Base-by-base conservation (phyloP, 2,329 filamentous ascomycete genomes). In the Lizonia empirigonia region DNA sequence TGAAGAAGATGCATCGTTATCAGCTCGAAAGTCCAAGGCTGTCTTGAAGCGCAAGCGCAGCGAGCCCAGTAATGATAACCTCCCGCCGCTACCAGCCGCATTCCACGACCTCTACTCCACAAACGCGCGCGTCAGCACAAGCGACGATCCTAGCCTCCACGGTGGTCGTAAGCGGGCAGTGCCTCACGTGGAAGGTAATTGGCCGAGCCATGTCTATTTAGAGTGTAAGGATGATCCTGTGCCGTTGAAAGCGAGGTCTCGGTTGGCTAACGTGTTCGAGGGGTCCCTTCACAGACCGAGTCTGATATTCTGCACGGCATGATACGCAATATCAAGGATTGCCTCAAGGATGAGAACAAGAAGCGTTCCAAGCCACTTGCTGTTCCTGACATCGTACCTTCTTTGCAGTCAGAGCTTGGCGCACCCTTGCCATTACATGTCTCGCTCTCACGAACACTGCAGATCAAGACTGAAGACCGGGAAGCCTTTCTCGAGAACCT, bases 31-130 rank as follows among this genome's bases (percentile, higher is more conserved):
- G 38, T 35, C 52, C 48, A 30, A 52, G 37, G 49, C 42, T 42
- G 10, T 44, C 45, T 36, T 58, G 47, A 74, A 74, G 63, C 69
- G 70, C 58, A 73, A 67, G 62, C 65, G 52, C 49, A 63, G 47
- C 54, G 53, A 58, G n/a, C 19, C 45, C 42, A 41, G 47, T 24
- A 37, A 60, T 8, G 53, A 58, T 38, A 65, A 70, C 19, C 75
- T 92, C 27, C 91, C 90, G 23, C 89, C 91, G 7, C 80, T 97
- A 18, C 93, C 92, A 7, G 74, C 85, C 10, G 77, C 84, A 47
- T 97, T 99, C 73, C 89, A 91, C 71, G 89, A 97, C 71, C 81
- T 97, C 46, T 97, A 99, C 74, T 88, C 92, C 22, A 87, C 89
- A 9, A 89, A 86, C 32, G 86, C 89, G 42, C 85, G 93, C 56